These are phyloP conservation scores for Lactifluus echinatus DNA, from an alignment of 768 basidiomycete genomes.

Conservation along the genomic window DNA sequence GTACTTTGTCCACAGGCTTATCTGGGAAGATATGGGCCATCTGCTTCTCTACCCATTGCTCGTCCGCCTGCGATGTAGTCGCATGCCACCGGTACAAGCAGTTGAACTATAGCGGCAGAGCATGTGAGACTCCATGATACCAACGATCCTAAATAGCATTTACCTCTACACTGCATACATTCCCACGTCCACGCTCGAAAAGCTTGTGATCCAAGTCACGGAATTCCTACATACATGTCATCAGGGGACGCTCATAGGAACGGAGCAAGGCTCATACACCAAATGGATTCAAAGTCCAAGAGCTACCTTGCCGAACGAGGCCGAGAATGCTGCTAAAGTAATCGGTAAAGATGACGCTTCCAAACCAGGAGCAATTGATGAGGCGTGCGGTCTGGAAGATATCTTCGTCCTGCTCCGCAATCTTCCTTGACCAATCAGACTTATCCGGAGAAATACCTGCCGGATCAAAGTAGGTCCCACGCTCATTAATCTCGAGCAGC, in stretches of 20 bases:
- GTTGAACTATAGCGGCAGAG: slow-evolving; percentile 51
- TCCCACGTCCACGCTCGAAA: slow-evolving; percentile 75
- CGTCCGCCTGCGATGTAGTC: slow-evolving; percentile 64
- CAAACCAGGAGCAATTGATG: slow-evolving; percentile 78
- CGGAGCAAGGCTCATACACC: slow-evolving; percentile 33
- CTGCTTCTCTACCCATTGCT: slow-evolving; percentile 51
- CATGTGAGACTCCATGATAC: neutral
- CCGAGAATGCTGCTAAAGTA: slow-evolving; percentile 78
- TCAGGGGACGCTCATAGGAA: neutral
- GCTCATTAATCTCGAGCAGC: slow-evolving; percentile 74
- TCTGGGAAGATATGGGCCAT: slow-evolving; percentile 47
- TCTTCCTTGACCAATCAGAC: slow-evolving; percentile 25
- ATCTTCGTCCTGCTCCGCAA: slow-evolving; percentile 36
- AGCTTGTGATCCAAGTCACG: slow-evolving; percentile 50
- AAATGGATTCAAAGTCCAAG: slow-evolving; percentile 73
- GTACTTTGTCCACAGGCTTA: slow-evolving; percentile 36
- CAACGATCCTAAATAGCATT: neutral
- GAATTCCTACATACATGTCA: slow-evolving; percentile 43
- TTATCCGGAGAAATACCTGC: slow-evolving; percentile 30
- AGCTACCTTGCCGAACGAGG: slow-evolving; percentile 64
- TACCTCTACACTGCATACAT: slow-evolving; percentile 77
- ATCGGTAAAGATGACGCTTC: slow-evolving; percentile 68
- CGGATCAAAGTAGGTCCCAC: slow-evolving; percentile 53
- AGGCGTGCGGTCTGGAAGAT: slow-evolving; percentile 79
- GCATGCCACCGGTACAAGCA: slow-evolving; percentile 84